Evolutionary conservation across 208 protist genomes (phyloP).

Genomic region (Trypanosoma rangeli): DNA sequence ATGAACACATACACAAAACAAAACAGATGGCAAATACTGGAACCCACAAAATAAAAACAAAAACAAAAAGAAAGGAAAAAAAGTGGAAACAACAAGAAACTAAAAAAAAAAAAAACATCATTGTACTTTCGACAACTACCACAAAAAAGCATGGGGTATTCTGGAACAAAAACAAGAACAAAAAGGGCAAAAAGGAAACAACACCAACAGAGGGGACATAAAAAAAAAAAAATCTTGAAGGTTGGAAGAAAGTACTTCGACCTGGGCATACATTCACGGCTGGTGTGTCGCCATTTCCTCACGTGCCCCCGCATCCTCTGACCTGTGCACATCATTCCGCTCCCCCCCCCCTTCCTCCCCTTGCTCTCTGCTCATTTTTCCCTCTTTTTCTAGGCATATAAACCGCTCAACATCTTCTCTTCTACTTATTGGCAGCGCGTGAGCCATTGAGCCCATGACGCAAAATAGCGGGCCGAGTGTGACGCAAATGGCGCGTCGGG

Average conservation of each 20-base stretch:
- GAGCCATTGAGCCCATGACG: slow-evolving; percentile 15
- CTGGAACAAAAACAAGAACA: background rate
- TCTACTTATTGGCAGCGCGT: slow-evolving; percentile 13
- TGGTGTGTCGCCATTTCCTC: background rate
- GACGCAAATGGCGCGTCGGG: background rate
- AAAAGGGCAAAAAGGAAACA: background rate
- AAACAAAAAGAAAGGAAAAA: slow-evolving; percentile 19
- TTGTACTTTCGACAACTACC: background rate
- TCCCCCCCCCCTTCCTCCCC: background rate
- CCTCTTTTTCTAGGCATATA: background rate
- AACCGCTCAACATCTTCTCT: background rate
- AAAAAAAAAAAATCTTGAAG: background rate
- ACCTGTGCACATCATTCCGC: too few species aligned
- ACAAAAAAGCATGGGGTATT: slow-evolving; percentile 6
- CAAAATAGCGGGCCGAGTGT: slow-evolving; percentile 11
- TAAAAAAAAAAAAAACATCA: slow-evolving; percentile 1
- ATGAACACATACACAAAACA: too few species aligned
- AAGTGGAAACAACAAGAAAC: slow-evolving; percentile 1
- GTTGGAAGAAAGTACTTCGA: background rate
- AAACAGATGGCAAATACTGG: too few species aligned
- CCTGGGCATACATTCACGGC: background rate
- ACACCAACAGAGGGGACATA: background rate
- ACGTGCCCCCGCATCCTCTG: background rate
- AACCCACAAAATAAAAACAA: too few species aligned
- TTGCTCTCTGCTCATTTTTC: background rate